These are phyloP conservation scores for Trichosporon sp. DNA, from an alignment of 1,284 basidiomycete species.

Conservation along the genomic window DNA sequence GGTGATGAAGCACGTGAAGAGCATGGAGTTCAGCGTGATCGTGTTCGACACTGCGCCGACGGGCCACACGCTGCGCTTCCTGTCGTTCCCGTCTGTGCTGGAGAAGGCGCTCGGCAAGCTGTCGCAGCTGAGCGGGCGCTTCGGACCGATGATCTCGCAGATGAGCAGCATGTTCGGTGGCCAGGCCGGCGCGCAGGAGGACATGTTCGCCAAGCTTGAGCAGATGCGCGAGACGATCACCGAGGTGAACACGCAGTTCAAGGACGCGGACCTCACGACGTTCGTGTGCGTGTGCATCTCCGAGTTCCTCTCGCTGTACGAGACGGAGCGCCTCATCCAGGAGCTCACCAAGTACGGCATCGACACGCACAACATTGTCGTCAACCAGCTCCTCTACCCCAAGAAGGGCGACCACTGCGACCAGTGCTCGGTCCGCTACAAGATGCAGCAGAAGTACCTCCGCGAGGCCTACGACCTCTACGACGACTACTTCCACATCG, in stretches of 20 bases:
- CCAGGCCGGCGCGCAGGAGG: conserved; percentile 70
- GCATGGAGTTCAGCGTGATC: conserved; percentile 99
- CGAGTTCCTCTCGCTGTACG: conserved; percentile 95
- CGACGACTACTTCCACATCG: conserved; percentile 94
- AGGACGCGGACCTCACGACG: conserved; percentile 96
- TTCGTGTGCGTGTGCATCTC: conserved; percentile 99
- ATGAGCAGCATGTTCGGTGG: conserved; percentile 94
- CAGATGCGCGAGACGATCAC: conserved; percentile 95
- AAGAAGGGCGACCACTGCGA: conserved; percentile 86
- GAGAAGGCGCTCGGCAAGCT: conserved; percentile 97
- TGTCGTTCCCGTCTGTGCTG: conserved; percentile 94
- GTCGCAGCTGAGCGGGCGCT: conserved; percentile 80
- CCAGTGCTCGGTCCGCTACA: conserved; percentile 87
- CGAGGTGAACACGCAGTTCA: conserved; percentile 99
- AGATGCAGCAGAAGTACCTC: conserved; percentile 98
- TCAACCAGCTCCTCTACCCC: conserved; percentile 95
- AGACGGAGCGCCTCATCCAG: conserved; percentile 95
- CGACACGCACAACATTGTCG: conserved; percentile 97
- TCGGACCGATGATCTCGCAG: conserved; percentile 96
- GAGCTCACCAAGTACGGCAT: conserved; percentile 95
- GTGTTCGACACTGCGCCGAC: conserved; percentile 99
- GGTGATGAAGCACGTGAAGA: conserved; percentile 99
- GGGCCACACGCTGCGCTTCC: conserved; percentile 94
- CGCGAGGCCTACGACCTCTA: conserved; percentile 91
- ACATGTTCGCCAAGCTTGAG: conserved; percentile 98